Evolutionary conservation across 2,329 filamentous ascomycete genomes (phyloP).

Genomic region (Dactylella cylindrospora): DNA sequence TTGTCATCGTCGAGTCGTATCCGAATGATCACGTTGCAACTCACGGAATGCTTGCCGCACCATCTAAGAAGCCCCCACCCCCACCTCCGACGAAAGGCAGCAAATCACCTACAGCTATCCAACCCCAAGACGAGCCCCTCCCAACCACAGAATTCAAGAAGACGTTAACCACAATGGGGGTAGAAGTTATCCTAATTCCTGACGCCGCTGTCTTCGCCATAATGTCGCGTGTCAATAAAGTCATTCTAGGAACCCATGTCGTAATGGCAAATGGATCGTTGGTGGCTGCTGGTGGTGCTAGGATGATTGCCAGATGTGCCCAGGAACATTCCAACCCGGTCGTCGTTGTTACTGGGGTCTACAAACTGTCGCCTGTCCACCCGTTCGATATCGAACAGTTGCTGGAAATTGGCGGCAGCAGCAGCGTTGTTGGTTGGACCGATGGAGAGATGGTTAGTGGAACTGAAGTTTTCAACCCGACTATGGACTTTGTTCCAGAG

Average conservation of each 20-base stretch:
- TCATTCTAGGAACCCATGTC: conserved; percentile 82
- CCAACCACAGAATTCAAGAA: conserved; percentile 66
- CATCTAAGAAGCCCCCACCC: conserved; percentile 54
- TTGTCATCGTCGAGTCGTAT: conserved; percentile 75
- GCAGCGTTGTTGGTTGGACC: conserved; percentile 34
- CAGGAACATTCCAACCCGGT: conserved; percentile 80
- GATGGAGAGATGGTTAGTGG: conserved; percentile 33
- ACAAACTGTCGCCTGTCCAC: conserved; percentile 89
- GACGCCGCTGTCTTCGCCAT: conserved; percentile 87
- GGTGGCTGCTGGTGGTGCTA: conserved; percentile 79
- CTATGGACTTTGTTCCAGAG: conserved; percentile 41
- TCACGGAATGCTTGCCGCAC: conserved; percentile 61
- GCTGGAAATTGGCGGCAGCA: conserved; percentile 72
- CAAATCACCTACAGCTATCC: conserved; percentile 32
- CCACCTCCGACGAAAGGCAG: conserved; percentile 50
- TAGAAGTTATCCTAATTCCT: conserved; percentile 78
- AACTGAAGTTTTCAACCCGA: conserved; percentile 34
- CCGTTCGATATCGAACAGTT: conserved; percentile 78
- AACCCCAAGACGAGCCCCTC: conserved; percentile 53
- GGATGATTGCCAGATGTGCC: conserved; percentile 79
- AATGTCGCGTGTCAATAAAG: conserved; percentile 94
- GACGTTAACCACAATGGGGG: conserved; percentile 73
- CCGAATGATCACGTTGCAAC: conserved; percentile 68
- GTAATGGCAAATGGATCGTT: conserved; percentile 87
- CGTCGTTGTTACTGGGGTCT: conserved; percentile 84